Conservation (phyloP, 179 eudicot genomes). For the Amaranthus tricolor region DNA sequence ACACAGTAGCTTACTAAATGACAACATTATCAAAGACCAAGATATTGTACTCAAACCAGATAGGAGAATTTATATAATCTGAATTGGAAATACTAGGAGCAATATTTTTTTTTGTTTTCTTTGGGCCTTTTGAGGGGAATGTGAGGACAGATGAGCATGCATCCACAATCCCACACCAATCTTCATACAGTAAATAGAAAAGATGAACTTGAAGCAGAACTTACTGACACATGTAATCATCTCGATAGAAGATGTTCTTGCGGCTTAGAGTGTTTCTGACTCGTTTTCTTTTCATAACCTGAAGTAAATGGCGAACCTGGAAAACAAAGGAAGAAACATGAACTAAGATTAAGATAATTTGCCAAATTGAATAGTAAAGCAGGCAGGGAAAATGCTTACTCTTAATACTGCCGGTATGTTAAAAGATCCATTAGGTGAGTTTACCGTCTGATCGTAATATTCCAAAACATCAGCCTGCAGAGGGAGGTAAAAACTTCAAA, state of each 20-base stretch:
- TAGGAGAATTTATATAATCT: background rate
- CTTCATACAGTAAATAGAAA: background rate
- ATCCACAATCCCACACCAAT: background rate
- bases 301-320: conserved; percentile 93
- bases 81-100: background rate
- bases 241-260: conserved; percentile 77
- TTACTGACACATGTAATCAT: conserved; percentile 89
- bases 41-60: background rate
- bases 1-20: background rate
- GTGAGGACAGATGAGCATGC: background rate
- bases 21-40: background rate
- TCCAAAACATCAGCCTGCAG: conserved; percentile 96
- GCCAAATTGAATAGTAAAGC: conserved; percentile 14
- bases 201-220: conserved; percentile 25
- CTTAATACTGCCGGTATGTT: conserved; percentile 96
- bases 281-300: conserved; percentile 82
- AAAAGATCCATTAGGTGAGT: conserved; percentile 83
- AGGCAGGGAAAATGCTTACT: conserved; percentile 35
- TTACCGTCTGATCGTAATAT: conserved; percentile 86
- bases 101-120: background rate
- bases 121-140: background rate
- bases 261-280: conserved; percentile 74
- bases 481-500: conserved; percentile 9
- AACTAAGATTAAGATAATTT: conserved; percentile 9
- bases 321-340: conserved; percentile 15